phyloP scores from a whole-genome alignment of 208 protist species.

The Acanthamoeba lenticulata region DNA sequence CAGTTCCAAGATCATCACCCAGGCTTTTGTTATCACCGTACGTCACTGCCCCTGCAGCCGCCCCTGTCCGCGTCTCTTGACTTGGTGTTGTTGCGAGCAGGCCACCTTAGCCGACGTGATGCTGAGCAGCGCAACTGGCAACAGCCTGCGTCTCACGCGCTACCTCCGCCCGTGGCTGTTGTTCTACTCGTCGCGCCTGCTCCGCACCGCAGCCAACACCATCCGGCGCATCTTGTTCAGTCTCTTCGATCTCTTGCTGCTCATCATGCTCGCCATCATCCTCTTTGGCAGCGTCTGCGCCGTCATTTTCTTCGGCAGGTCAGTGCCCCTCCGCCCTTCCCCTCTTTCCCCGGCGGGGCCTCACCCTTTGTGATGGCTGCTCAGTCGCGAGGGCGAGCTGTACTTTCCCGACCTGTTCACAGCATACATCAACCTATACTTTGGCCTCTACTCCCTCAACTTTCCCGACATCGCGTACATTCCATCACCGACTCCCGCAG shows the following conservation, averaged over 20 bases:
- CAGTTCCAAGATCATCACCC: conserved; percentile 31
- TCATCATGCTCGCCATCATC: conserved; percentile 44
- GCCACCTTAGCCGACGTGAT: neutral
- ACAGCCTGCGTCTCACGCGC: neutral
- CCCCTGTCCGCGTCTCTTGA: neutral
- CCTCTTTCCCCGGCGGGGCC: neutral
- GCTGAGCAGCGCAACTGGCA: neutral
- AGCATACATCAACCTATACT: conserved; percentile 32
- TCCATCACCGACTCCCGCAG: neutral
- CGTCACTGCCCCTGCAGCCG: neutral
- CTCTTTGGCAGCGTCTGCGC: conserved; percentile 1
- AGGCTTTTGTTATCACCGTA: neutral
- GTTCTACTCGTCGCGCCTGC: conserved; percentile 13
- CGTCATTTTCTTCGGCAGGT: neutral
- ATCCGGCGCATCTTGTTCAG: neutral
- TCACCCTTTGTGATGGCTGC: neutral
- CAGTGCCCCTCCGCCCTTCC: neutral
- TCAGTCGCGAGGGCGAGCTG: neutral
- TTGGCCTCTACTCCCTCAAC: conserved; percentile 18
- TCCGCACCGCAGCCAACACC: conserved; percentile 11
- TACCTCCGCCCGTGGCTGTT: conserved; percentile 33
- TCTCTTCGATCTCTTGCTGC: conserved; percentile 25
- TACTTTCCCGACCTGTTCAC: conserved; percentile 40
- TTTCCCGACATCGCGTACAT: conserved; percentile 27
- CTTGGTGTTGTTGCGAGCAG: neutral